Base-by-base conservation (phyloP, 1,284 basidiomycete species). In the Cutaneotrichosporon sp. region DNA sequence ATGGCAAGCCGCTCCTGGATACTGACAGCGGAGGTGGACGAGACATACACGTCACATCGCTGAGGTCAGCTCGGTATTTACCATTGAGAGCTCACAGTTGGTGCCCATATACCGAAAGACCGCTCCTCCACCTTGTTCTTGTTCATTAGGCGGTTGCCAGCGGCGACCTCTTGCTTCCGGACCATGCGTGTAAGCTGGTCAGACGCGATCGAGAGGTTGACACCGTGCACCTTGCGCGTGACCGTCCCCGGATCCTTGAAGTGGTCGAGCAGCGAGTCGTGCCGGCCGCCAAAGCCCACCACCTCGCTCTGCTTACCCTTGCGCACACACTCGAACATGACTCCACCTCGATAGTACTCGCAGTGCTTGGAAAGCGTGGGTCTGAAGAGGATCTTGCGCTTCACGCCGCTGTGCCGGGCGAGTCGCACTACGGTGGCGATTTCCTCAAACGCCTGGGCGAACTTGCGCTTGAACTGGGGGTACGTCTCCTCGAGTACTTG, bases 11-110 rank as follows among this genome's bases (percentile, higher is more conserved):
- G 68, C 5, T 70, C 65, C 11, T 75, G 66, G 6, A 80, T 67
- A 54, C 79, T 67, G 0, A 77, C 77, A 0, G 75, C 72, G 5
- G 68, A 68, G 44, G 77, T 77, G 2, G 70, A 70, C 5, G 78
- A 77, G 2, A 82, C 75, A 55, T 81, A 82, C 19, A 81, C 79
- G 59, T 81, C 80, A 56, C 79, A 81, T 25, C 80, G 75, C 49
- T 79, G 66, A 5, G 67, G 24, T 72, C 67, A 66, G 68, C 37
- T 19, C 16, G 2, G 16, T 4, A 16, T 17, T 3, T 6, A 29
- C 6, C 12, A 3, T 33, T 16, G 10, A 14, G 14, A 22, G 56
- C 66, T 52, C 31, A 68, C 66, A 5, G 67, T 60, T 16, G 71
- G 71, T 27, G 63, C 64, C 65, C 71, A 74, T 32, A 66, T 64